Percentiles rank a stretch among this genome's conserved stretches.
Conservation (phyloP, 2,329 filamentous ascomycete genomes). For the Fusarium algeriense region DNA sequence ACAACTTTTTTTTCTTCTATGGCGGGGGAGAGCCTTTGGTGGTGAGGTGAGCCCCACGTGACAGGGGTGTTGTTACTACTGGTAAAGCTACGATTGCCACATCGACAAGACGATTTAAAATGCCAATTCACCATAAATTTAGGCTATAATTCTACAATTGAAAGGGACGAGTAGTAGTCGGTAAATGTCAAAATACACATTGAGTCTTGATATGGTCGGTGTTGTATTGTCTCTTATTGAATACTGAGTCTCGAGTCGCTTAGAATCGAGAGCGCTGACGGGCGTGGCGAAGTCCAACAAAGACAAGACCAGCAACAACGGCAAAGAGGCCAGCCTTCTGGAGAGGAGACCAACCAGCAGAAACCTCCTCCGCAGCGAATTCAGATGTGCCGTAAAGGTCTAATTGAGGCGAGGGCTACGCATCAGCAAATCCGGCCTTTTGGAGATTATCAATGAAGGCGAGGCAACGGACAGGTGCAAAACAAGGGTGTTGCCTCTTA, state of each 20-base stretch:
- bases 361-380: slow-evolving; percentile 32
- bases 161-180: not conserved
- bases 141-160: not conserved
- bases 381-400: slow-evolving; percentile 47
- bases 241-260: slow-evolving; percentile 7
- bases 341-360: slow-evolving; percentile 39
- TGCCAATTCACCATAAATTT: not conserved
- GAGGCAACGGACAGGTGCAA: slow-evolving; percentile 43
- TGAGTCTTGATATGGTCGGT: slow-evolving; percentile 12
- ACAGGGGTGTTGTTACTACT: slow-evolving; percentile 37
- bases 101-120: not conserved
- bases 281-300: slow-evolving; percentile 40
- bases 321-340: slow-evolving; percentile 42
- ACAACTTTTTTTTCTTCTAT: slow-evolving; percentile 49
- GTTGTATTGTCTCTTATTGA: slow-evolving; percentile 30
- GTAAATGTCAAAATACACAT: not conserved
- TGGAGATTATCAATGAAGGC: slow-evolving; percentile 24
- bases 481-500: slow-evolving; percentile 60
- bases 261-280: slow-evolving; percentile 40
- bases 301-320: slow-evolving; percentile 37
- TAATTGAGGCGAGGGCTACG: slow-evolving; percentile 45
- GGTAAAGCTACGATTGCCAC: slow-evolving; percentile 1
- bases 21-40: slow-evolving; percentile 36
- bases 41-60: slow-evolving; percentile 47
- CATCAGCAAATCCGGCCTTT: slow-evolving; percentile 52